A percentile compares a stretch with the other conserved stretches of the same genome.
Evolutionary conservation across 495 filamentous ascomycete genomes (phyloP).

Genomic region (Platismatia glauca): DNA sequence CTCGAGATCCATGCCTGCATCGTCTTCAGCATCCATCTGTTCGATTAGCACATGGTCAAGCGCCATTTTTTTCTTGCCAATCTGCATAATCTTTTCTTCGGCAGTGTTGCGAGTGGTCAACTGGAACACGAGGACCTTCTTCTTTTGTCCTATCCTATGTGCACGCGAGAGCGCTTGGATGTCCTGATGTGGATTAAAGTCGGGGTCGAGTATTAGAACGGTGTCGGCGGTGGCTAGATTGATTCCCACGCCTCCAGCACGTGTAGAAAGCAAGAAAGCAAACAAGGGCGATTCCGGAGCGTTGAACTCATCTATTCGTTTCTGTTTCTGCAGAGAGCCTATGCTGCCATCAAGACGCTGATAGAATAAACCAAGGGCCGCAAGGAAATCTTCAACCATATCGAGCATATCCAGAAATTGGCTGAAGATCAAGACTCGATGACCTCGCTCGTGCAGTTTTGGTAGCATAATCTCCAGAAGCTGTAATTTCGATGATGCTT

Average conservation of each 20-base stretch:
- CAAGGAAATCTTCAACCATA: slow-evolving; percentile 84
- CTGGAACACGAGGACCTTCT: slow-evolving; percentile 92
- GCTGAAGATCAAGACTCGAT: slow-evolving; percentile 91
- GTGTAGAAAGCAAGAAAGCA: slow-evolving; percentile 84
- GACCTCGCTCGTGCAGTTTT: slow-evolving; percentile 77
- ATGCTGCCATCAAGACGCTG: slow-evolving; percentile 81
- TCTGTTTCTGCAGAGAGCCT: slow-evolving; percentile 75
- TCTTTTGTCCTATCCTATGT: slow-evolving; percentile 90
- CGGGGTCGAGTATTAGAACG: slow-evolving; percentile 95
- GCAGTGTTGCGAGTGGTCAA: slow-evolving; percentile 79
- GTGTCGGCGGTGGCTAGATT: slow-evolving; percentile 96
- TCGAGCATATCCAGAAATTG: slow-evolving; percentile 87
- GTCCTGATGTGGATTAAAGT: slow-evolving; percentile 98
- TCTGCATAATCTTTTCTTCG: slow-evolving; percentile 94
- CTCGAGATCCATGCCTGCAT: slow-evolving; percentile 67
- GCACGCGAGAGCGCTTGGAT: slow-evolving; percentile 91
- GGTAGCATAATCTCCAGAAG: slow-evolving; percentile 84
- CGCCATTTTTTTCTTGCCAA: slow-evolving; percentile 89
- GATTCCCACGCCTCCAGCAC: slow-evolving; percentile 93
- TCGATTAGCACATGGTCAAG: slow-evolving; percentile 92
- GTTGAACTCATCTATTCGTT: slow-evolving; percentile 89
- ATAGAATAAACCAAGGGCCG: slow-evolving; percentile 56
- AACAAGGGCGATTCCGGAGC: slow-evolving; percentile 73
- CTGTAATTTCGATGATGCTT: slow-evolving; percentile 84
- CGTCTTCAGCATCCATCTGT: slow-evolving; percentile 70